phyloP scores from a whole-genome alignment of 768 basidiomycete species.

The Dacryopinax spathularia region DNA sequence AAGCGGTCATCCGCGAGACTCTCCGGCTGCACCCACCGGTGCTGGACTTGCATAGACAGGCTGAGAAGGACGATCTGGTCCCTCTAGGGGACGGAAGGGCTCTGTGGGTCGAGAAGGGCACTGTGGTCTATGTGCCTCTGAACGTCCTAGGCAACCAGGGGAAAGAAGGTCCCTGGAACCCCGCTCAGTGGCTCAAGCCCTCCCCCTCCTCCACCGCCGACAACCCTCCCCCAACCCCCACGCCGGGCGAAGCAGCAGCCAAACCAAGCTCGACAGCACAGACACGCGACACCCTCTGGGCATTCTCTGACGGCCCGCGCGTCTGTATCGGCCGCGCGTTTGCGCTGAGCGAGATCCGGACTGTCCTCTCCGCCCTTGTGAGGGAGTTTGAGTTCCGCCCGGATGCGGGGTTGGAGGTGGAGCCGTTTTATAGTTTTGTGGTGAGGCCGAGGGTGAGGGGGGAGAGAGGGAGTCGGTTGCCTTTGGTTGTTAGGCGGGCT shows the following conservation, averaged over 20 bases:
- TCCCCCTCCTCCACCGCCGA: neutral
- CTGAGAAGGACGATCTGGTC: slow-evolving; percentile 36
- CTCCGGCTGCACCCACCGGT: slow-evolving; percentile 49
- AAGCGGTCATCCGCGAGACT: slow-evolving; percentile 48
- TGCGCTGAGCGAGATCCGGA: slow-evolving; percentile 40
- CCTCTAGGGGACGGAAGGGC: slow-evolving; percentile 37
- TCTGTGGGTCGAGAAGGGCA: slow-evolving; percentile 43
- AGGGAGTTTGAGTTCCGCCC: slow-evolving; percentile 42
- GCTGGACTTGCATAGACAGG: slow-evolving; percentile 45
- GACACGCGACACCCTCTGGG: neutral
- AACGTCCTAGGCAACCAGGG: slow-evolving; percentile 31
- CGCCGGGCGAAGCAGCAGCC: neutral
- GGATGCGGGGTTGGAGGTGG: slow-evolving; percentile 32
- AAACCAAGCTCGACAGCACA: neutral
- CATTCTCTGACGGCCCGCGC: slow-evolving; percentile 32
- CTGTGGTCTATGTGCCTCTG: slow-evolving; percentile 39
- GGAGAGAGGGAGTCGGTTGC: slow-evolving; percentile 40
- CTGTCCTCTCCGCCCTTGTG: slow-evolving; percentile 37
- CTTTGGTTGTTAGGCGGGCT: slow-evolving; percentile 15
- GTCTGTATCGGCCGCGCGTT: slow-evolving; percentile 48
- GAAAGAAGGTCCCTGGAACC: neutral
- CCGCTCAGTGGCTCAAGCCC: slow-evolving; percentile 40
- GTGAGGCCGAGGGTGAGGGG: slow-evolving; percentile 45
- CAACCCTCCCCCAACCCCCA: neutral
- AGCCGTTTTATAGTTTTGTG: slow-evolving; percentile 52